Conservation (phyloP, 352 stramenopile genomes). For the Aphanomyces stellatus region DNA sequence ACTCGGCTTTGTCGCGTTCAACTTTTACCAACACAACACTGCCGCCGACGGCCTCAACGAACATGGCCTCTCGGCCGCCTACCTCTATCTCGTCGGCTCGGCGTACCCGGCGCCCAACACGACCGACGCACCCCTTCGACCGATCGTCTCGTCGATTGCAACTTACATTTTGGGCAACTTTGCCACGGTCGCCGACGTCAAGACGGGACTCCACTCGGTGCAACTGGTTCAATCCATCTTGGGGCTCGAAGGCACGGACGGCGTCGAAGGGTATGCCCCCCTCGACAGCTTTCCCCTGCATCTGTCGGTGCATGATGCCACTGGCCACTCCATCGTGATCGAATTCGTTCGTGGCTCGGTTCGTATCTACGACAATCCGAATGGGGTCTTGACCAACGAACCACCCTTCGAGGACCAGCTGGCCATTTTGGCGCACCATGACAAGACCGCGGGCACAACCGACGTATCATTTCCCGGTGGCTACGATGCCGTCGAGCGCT, state of each 20-base stretch:
- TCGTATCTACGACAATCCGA: slow-evolving; percentile 49
- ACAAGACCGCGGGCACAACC: slow-evolving; percentile 16
- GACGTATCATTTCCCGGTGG: neutral
- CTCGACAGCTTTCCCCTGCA: slow-evolving; percentile 39
- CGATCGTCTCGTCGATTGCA: slow-evolving; percentile 48
- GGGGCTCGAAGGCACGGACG: slow-evolving; percentile 22
- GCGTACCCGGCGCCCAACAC: slow-evolving; percentile 37
- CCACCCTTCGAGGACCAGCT: slow-evolving; percentile 38
- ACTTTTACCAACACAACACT: slow-evolving; percentile 42
- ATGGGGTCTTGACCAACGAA: slow-evolving; percentile 59
- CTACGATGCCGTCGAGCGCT: neutral
- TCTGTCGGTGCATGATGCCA: slow-evolving; percentile 48
- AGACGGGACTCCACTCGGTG: slow-evolving; percentile 25
- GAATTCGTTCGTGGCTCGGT: slow-evolving; percentile 50
- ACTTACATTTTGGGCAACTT: slow-evolving; percentile 69
- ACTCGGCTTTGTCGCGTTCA: slow-evolving; percentile 41
- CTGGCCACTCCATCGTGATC: slow-evolving; percentile 54
- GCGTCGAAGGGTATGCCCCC: slow-evolving; percentile 24
- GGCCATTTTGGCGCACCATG: slow-evolving; percentile 18
- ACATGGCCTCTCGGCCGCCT: slow-evolving; percentile 38
- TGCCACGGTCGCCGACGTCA: slow-evolving; percentile 45
- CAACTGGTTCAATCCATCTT: slow-evolving; percentile 46
- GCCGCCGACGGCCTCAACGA: slow-evolving; percentile 49
- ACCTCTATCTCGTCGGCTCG: slow-evolving; percentile 36
- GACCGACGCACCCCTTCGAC: slow-evolving; percentile 19